Evolutionary conservation across 129 eudicot species (phyloP).

Genomic region (Flaveria sonorensis): DNA sequence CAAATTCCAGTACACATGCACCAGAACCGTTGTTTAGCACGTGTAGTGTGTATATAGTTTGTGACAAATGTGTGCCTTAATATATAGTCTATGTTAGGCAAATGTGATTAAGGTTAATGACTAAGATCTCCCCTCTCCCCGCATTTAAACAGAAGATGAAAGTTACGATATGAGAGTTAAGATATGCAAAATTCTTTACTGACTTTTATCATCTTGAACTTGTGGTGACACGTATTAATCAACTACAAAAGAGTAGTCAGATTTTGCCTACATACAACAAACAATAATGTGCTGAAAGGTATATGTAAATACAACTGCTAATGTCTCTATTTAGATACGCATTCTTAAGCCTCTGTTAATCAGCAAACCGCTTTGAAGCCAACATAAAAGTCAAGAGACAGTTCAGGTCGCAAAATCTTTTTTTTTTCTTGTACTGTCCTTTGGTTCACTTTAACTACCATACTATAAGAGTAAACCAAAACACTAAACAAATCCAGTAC

Average conservation of each 20-base stretch:
- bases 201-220: slow-evolving; percentile 18
- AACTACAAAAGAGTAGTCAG: slow-evolving; percentile 4
- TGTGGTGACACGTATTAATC: slow-evolving; percentile 1
- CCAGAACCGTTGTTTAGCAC: neutral
- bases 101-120: neutral
- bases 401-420: slow-evolving; percentile 6
- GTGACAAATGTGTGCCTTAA: slow-evolving; percentile 2
- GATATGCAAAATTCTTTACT: slow-evolving; percentile 7
- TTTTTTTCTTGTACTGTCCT: neutral
- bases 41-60: neutral
- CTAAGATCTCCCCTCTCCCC: neutral
- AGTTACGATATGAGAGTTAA: too few relatives aligned
- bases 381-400: slow-evolving; percentile 6
- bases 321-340: slow-evolving; percentile 2
- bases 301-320: neutral
- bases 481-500: slow-evolving; percentile 13
- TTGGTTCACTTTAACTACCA: slow-evolving; percentile 1
- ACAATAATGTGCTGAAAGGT: neutral
- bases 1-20: slow-evolving; percentile 11
- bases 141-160: too few relatives aligned
- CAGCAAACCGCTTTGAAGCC: neutral
- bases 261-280: neutral
- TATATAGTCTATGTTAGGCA: slow-evolving; percentile 10
- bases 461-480: neutral
- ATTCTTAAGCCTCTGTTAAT: neutral